Percentiles rank a stretch among this genome's conserved stretches.
Evolutionary conservation across 768 basidiomycete species (phyloP).

Genomic region (Lactarius pseudohatsudake): DNA sequence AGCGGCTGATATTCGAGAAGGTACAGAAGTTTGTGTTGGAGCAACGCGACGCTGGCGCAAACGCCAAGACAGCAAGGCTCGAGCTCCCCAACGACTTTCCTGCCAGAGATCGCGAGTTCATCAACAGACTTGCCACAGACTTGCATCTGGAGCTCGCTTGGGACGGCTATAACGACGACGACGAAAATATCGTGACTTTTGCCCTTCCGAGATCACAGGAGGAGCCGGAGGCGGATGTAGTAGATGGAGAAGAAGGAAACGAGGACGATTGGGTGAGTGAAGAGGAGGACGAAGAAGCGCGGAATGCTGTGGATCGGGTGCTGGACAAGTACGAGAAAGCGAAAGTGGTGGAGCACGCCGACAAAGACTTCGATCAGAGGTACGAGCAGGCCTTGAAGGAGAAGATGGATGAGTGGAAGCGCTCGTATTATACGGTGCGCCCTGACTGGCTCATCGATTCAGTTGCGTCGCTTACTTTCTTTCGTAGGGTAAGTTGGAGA

Average conservation of each 20-base stretch:
- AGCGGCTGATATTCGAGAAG: conserved; percentile 74
- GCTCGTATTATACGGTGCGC: conserved; percentile 77
- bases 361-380: conserved; percentile 75
- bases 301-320: conserved; percentile 75
- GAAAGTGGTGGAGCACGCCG: conserved; percentile 67
- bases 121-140: conserved; percentile 71
- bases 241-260: conserved; percentile 51
- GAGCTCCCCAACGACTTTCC: conserved; percentile 77
- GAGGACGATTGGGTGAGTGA: conserved; percentile 49
- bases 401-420: conserved; percentile 39
- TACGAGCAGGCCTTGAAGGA: conserved; percentile 49
- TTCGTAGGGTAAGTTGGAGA: conserved; percentile 80
- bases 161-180: conserved; percentile 90
- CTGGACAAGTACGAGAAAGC: conserved; percentile 88
- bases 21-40: conserved; percentile 73
- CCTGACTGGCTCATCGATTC: background rate
- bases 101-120: conserved; percentile 77
- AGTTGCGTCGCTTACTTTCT: conserved; percentile 24
- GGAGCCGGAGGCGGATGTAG: conserved; percentile 37
- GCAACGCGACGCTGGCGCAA: conserved; percentile 39
- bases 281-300: conserved; percentile 69
- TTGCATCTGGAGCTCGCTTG: conserved; percentile 80
- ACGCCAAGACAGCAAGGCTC: conserved; percentile 46
- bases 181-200: conserved; percentile 73
- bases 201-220: conserved; percentile 50